Evolutionary conservation across 768 basidiomycete species (phyloP), one percentile per base, ranked within the genome.

Genomic region (Russula sp.): DNA sequence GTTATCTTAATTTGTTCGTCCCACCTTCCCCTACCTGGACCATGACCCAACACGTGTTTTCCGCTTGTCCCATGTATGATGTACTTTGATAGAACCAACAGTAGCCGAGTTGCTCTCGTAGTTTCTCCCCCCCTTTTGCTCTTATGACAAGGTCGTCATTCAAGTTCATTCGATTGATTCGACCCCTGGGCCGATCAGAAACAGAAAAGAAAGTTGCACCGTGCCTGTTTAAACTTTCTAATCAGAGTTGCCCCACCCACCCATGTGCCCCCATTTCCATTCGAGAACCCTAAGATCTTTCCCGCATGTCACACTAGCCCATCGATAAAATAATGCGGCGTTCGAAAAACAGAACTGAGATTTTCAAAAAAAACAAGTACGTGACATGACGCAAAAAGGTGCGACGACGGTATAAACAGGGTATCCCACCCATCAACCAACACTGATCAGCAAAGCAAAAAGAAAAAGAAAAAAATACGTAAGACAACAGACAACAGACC

Each of bases 81-180:
- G 61, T 62, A 62, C 25, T 29, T 29, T 22, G 49, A 62, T 62
- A 57, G 60, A 51, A 46, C 20, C 43, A 52, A 57, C 55, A 42
- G 45, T 61, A 57, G 22, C 49, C 57, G 55, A 57, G 50, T 2
- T n/a, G 20, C 29, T 5, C 16, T 20, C 55, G 65, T n/a, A 57
- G 50, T 2, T n/a, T 22, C 29, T 5, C 16, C 25, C 55, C 65
- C 35, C 18, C 46, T 10, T 36, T 35, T 14, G 1, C 41, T 34
- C 16, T 45, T 20, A 35, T 51, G 48, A 38, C 47, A 50, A 20
- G 14, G 22, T 45, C 25, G 42, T 20, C 38, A 53, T 35, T 36
- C 3, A 34, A 36, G 50, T 39, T 2, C 32, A 34, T 35, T 10
- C n/a, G 35, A 61, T 38, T 20, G 35, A 38, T 59, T 53, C 3